Evolutionary conservation across 2,329 filamentous ascomycete genomes (phyloP).

Genomic region (Knoxdaviesia proteae): DNA sequence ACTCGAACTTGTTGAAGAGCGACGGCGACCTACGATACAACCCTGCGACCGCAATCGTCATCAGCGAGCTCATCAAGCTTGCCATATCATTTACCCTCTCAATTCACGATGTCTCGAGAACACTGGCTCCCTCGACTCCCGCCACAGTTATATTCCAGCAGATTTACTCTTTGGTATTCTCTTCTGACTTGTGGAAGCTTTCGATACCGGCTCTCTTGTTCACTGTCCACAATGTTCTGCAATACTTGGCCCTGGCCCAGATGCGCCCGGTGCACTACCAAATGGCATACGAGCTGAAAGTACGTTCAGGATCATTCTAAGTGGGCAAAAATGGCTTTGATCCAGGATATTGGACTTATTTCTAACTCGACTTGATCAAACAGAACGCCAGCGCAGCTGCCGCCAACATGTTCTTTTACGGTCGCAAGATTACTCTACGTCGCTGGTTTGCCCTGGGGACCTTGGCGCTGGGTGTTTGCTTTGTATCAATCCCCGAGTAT

Average conservation of each 20-base stretch:
- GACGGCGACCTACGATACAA: conserved; percentile 72
- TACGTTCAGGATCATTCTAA: conserved; percentile 10
- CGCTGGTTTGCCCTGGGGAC: conserved; percentile 68
- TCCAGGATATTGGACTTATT: no score
- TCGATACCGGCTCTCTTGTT: conserved; percentile 76
- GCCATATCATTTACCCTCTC: conserved; percentile 70
- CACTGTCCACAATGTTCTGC: conserved; percentile 79
- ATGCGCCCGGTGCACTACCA: conserved; percentile 85
- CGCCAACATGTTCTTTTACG: conserved; percentile 63
- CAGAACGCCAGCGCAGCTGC: conserved; percentile 45
- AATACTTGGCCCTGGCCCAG: conserved; percentile 82
- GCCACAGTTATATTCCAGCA: conserved; percentile 63
- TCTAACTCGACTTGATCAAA: background rate
- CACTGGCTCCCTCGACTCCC: conserved; percentile 56
- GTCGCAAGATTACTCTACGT: conserved; percentile 44
- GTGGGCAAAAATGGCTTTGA: no score
- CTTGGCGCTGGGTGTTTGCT: conserved; percentile 60
- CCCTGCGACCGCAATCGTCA: conserved; percentile 79
- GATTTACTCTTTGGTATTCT: conserved; percentile 64
- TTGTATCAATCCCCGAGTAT: conserved; percentile 60
- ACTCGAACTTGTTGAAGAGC: conserved; percentile 82
- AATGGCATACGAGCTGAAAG: conserved; percentile 80
- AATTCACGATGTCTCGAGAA: conserved; percentile 67
- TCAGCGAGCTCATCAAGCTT: conserved; percentile 84
- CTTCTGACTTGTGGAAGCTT: conserved; percentile 84